Evolutionary conservation across 371 early-diverging fungal genomes (phyloP), one percentile per base, ranked within the genome.

Genomic region (Sporodiniella umbellata): DNA sequence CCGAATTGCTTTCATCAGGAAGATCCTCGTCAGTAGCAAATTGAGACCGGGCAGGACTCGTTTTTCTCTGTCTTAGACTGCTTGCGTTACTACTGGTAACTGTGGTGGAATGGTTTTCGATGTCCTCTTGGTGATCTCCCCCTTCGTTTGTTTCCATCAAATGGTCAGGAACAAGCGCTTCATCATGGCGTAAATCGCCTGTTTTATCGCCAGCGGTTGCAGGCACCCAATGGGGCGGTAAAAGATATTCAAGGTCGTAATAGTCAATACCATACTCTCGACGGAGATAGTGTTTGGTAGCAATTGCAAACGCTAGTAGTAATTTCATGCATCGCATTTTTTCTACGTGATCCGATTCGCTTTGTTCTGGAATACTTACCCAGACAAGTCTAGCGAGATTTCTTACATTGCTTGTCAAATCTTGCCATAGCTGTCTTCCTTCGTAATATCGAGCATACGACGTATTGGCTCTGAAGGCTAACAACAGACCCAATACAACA

Each of bases 371-470:
- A 51, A 83, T 79, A 33, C 73, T 66, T 31, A 82, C 70, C 86
- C 86, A 87, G n/a, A 87, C 63, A 23, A 81, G 48, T 8, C 90
- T 75, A 1, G 86, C 73, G 22, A 87, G 56, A 43, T 84, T 84
- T 14, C 85, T 72, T 23, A 71, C 67, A 35, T 76, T 78, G 19
- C 79, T 78, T 23, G 63, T 63, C 50, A 89, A 56, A 8, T 73
- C 68, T 33, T 78, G 76, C 85, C 86, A 88, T 8, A 83, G 62
- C 43, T 78, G 79, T 52, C 88, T 70, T 12, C 86, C 90, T 53
- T 88, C 90, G 60, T 83, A 86, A 66, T 82, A 92, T 17, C 91
- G 72, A 23, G 86, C 87, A 62, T 90, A 90, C 1, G 87, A 79
- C 1, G 88, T 85, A 64, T 89, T 89, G 55, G 87, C 89, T 47